Conservation (phyloP, 768 basidiomycete species). For the Candolleomyces eurysporus region DNA sequence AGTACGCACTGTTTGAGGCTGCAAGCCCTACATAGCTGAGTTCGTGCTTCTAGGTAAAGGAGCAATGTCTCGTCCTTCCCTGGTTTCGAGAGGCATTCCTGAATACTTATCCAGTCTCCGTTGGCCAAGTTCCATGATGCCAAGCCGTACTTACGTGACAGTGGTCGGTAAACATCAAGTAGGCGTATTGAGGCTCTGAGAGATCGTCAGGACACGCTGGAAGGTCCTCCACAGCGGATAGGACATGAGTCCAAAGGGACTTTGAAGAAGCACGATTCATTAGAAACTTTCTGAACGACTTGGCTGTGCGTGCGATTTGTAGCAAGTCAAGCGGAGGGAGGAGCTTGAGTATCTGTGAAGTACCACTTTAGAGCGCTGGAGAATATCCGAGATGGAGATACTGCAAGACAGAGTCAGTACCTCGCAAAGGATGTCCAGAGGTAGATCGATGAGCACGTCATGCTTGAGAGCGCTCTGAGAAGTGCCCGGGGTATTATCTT, state of each 20-base stretch:
- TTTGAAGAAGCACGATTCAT: background rate
- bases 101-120: too few species aligned
- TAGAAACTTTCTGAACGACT: background rate
- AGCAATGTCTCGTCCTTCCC: background rate
- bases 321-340: background rate
- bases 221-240: background rate
- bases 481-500: too few species aligned
- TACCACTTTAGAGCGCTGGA: background rate
- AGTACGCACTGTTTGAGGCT: background rate
- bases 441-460: too few species aligned
- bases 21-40: background rate
- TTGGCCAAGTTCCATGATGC: background rate
- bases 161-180: background rate
- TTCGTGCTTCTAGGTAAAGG: background rate
- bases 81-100: background rate
- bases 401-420: background rate
- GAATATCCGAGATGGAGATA: background rate
- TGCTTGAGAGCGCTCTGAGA: too few species aligned
- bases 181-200: background rate
- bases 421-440: too few species aligned
- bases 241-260: background rate
- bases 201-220: background rate
- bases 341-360: background rate
- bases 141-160: background rate
- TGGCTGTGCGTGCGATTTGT: background rate